Percentiles rank a stretch among this genome's conserved stretches.
These are phyloP conservation scores for Closterium sp. DNA, from an alignment of 139 green algal species.

Conservation along the genomic window DNA sequence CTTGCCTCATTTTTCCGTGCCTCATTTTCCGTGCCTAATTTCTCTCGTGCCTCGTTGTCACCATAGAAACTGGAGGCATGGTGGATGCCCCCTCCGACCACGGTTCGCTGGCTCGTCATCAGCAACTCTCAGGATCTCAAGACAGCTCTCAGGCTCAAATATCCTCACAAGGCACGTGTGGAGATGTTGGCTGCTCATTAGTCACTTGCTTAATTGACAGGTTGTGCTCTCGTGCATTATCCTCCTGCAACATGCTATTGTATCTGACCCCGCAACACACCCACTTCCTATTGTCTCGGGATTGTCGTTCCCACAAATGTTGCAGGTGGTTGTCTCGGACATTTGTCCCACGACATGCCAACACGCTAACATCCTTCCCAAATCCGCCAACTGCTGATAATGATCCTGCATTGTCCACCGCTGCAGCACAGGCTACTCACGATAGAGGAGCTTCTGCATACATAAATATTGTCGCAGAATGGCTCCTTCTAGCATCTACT, in stretches of 20 bases:
- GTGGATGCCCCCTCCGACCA: neutral
- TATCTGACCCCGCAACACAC: no score
- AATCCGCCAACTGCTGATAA: neutral
- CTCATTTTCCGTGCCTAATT: neutral
- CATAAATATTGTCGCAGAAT: neutral
- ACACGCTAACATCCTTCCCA: neutral
- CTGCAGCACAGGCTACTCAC: neutral
- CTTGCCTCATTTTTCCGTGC: neutral
- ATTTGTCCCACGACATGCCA: neutral
- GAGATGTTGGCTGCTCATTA: no score
- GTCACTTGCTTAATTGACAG: no score
- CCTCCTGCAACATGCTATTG: no score
- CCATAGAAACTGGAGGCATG: neutral
- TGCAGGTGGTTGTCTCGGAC: neutral
- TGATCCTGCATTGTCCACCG: neutral
- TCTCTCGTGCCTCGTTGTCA: neutral
- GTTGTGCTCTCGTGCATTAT: no score
- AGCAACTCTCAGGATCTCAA: neutral
- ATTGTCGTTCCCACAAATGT: neutral
- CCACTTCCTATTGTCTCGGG: no score
- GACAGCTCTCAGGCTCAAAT: neutral
- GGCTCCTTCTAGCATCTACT: neutral
- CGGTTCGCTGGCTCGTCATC: neutral
- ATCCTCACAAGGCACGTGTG: neutral
- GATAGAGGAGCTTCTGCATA: neutral